These are phyloP conservation scores for Phaeotremella skinneri DNA, from an alignment of 768 basidiomycete genomes.

Conservation along the genomic window DNA sequence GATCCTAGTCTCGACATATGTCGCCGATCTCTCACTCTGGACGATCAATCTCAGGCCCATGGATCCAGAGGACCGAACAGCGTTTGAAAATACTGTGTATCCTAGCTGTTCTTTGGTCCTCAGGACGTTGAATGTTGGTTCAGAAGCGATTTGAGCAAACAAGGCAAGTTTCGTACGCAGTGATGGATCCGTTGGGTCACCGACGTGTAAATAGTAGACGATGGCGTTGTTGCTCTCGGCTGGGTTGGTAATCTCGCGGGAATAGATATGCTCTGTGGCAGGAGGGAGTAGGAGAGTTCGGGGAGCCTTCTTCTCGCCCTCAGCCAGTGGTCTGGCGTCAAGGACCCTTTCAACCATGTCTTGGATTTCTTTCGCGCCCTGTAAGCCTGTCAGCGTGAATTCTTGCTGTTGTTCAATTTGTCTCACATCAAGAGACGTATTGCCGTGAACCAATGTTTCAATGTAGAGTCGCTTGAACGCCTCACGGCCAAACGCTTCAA, in stretches of 20 bases:
- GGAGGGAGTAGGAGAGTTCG: constrained; percentile 65
- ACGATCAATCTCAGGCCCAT: constrained; percentile 77
- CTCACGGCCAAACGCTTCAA: constrained; percentile 62
- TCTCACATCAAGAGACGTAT: constrained; percentile 75
- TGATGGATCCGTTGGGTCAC: constrained; percentile 63
- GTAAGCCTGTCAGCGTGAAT: constrained; percentile 17
- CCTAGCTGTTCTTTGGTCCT: constrained; percentile 95
- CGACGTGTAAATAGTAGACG: constrained; percentile 80
- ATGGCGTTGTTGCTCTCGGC: constrained; percentile 83
- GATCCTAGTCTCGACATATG: constrained; percentile 79
- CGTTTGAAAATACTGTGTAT: constrained; percentile 67
- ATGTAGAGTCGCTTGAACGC: constrained; percentile 67
- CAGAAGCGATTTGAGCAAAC: constrained; percentile 78
- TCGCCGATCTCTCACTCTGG: constrained; percentile 79
- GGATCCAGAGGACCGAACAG: constrained; percentile 63
- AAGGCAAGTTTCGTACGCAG: constrained; percentile 68
- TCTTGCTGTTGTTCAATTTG: not conserved
- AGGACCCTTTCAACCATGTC: constrained; percentile 70
- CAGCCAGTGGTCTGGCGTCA: constrained; percentile 58
- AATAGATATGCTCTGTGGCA: constrained; percentile 72
- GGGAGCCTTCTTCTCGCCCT: constrained; percentile 58
- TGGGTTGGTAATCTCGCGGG: constrained; percentile 68
- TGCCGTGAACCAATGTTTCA: constrained; percentile 75
- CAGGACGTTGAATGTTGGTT: constrained; percentile 85
- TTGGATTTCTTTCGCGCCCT: constrained; percentile 76